Evolutionary conservation across 805 yeast species (phyloP), one percentile per base, ranked within the genome.

Genomic region (Starmera caribaea): DNA sequence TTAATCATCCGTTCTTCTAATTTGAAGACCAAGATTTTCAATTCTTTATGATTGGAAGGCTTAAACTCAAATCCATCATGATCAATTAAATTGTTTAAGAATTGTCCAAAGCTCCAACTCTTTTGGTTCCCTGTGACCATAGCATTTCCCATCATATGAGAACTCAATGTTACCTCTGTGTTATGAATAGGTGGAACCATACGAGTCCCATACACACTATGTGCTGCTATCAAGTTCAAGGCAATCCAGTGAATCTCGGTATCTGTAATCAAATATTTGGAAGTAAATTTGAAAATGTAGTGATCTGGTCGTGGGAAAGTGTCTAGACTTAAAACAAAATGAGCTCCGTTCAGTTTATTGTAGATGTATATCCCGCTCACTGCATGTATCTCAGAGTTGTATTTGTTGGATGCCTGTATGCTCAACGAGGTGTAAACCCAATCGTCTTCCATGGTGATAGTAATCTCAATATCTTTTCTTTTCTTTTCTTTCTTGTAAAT

Each of bases 351-450:
- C 3, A 13, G 2, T 1, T 38, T 30, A 37, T 51, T 48, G 24
- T 41, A 28, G 7, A 54, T 32, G 32, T 49, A 50, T 3, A 48
- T 38, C 8, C 59, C 59, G 17, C 58, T 51, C 16, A 42, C 29
- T 5, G 58, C 58, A 16, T 15, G 17, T 11, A 32, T 36, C 8
- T 29, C 35, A 8, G 3, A 10, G 2, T 8, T 15, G 8, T 26
- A 33, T 13, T 24, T 16, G 10, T 37, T 44, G 10, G 38, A 46
- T 16, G 46, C 40, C 34, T 53, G 59, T 31, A 54, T 48, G 14
- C 57, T 47, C 32, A 53, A 47, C 8, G 57, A 55, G 8, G 50
- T 39, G 32, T 50, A 52, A 28, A 42, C 27, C 58, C 58, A 50
- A 14, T n/a, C 24, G 16, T 30, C 15, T 8, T 13, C 13, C 30